Evolutionary conservation across 257 asterid species (phyloP).

Genomic region (Osmanthus fragrans): DNA sequence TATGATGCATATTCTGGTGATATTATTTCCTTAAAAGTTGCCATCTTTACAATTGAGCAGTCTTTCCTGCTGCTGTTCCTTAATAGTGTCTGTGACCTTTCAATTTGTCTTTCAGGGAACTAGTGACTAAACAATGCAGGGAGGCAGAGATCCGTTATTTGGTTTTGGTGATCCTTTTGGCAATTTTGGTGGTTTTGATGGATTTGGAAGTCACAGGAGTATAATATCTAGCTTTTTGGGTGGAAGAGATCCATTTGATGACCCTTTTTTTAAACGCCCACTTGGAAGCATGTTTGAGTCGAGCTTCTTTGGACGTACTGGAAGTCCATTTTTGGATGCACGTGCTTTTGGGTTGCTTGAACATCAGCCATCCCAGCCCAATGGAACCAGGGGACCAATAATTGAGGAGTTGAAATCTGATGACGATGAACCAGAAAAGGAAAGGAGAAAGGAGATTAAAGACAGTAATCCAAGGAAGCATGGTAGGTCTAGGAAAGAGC

Average conservation of each 20-base stretch:
- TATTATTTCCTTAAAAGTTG: background rate
- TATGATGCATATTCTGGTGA: background rate
- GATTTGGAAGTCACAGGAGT: slow-evolving; percentile 59
- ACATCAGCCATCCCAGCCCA: slow-evolving; percentile 47
- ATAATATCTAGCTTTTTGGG: slow-evolving; percentile 62
- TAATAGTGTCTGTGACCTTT: background rate
- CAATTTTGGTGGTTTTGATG: slow-evolving; percentile 32
- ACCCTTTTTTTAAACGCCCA: slow-evolving; percentile 77
- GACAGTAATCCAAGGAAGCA: slow-evolving; percentile 71
- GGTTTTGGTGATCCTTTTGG: slow-evolving; percentile 73
- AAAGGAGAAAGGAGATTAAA: slow-evolving; percentile 28
- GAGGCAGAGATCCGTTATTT: slow-evolving; percentile 79
- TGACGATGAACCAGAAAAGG: slow-evolving; percentile 60
- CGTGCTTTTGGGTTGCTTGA: slow-evolving; percentile 49
- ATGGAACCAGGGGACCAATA: slow-evolving; percentile 58
- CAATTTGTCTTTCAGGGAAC: slow-evolving; percentile 25
- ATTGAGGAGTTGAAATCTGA: slow-evolving; percentile 92
- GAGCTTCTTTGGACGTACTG: slow-evolving; percentile 34
- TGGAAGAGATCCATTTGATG: slow-evolving; percentile 86
- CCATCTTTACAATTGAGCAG: background rate
- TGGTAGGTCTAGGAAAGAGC: slow-evolving; percentile 71
- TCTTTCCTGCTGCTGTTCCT: background rate
- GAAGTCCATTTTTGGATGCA: slow-evolving; percentile 38
- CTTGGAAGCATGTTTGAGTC: slow-evolving; percentile 60
- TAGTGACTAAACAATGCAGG: slow-evolving; percentile 53